Evolutionary conservation across 2,329 filamentous ascomycete genomes (phyloP).

Genomic region (Neurospora sp.): DNA sequence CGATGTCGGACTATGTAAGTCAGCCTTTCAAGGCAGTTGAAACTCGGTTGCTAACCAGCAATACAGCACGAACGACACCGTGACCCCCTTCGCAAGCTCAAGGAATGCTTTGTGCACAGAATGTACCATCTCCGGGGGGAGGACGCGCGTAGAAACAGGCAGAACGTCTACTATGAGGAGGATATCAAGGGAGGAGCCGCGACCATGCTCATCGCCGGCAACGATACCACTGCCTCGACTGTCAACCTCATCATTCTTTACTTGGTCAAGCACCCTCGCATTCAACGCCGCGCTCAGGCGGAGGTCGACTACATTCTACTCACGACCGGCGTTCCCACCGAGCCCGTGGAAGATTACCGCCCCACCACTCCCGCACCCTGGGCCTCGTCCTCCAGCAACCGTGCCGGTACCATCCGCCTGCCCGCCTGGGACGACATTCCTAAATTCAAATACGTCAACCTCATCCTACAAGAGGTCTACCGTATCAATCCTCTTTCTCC

Average conservation of each 20-base stretch:
- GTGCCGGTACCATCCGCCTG: conserved; percentile 24
- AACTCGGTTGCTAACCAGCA: neutral
- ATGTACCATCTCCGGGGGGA: conserved; percentile 4
- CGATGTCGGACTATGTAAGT: conserved; percentile 9
- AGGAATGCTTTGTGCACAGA: conserved; percentile 14
- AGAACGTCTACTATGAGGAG: conserved; percentile 15
- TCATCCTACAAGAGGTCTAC: conserved; percentile 26
- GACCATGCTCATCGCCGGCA: conserved; percentile 20
- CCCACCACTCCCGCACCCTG: neutral
- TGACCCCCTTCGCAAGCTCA: neutral
- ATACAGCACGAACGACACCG: neutral
- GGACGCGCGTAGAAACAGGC: neutral
- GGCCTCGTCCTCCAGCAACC: neutral
- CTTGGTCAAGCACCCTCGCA: conserved; percentile 29
- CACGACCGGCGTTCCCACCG: neutral
- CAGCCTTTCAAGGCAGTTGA: neutral
- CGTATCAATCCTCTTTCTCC: conserved; percentile 24
- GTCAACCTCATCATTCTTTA: conserved; percentile 28
- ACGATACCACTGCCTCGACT: conserved; percentile 21
- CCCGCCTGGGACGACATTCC: conserved; percentile 15
- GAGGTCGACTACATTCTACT: conserved; percentile 25
- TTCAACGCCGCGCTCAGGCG: conserved; percentile 23
- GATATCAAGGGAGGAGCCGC: conserved; percentile 22
- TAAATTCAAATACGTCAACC: conserved; percentile 26
- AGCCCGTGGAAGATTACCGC: neutral